Evolutionary conservation across 306 rosid species (phyloP).

Genomic region (Ormosia semicastrata): DNA sequence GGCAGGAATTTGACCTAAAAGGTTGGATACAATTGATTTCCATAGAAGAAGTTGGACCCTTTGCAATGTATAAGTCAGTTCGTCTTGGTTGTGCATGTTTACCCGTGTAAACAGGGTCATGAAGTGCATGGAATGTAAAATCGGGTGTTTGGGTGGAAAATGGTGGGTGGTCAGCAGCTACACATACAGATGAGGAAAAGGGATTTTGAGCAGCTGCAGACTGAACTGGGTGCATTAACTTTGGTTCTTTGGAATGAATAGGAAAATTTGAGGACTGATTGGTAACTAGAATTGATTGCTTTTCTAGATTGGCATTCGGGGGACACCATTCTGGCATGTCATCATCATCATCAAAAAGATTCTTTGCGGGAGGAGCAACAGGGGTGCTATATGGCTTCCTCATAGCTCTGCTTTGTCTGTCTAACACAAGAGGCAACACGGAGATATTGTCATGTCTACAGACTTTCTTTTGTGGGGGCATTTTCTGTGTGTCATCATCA

Average conservation of each 20-base stretch:
- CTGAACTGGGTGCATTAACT: neutral
- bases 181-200: neutral
- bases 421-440: neutral
- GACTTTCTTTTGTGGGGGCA: slow-evolving; percentile 3
- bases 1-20: neutral
- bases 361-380: neutral
- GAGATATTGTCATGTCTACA: neutral
- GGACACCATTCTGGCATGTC: slow-evolving; percentile 33
- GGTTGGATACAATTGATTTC: neutral
- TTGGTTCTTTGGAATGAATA: neutral
- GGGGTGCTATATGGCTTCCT: neutral
- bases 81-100: slow-evolving; percentile 2
- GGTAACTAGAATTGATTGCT: neutral
- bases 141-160: neutral
- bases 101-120: neutral
- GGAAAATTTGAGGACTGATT: neutral
- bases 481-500: neutral
- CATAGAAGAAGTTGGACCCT: neutral
- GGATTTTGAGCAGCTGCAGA: neutral
- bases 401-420: neutral
- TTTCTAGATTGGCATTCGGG: neutral
- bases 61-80: neutral
- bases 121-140: neutral
- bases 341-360: slow-evolving; percentile 9
- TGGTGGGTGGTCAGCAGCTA: neutral